Evolutionary conservation across 257 asterid genomes (phyloP).

Genomic region (Striga asiatica): DNA sequence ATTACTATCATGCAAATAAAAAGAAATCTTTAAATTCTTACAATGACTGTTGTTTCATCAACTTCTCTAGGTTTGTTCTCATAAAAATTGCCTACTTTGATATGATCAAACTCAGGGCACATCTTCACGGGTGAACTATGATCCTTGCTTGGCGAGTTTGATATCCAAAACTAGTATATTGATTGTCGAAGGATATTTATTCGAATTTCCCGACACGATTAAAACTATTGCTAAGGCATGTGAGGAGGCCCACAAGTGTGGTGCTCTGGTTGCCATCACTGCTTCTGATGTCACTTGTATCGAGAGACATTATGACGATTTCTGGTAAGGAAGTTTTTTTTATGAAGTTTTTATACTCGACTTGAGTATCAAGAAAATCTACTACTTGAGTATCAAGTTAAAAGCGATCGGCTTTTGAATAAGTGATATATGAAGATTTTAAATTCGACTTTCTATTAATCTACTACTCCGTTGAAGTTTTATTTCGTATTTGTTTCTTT

Average conservation of each 20-base stretch:
- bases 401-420: too few species aligned
- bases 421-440: too few species aligned
- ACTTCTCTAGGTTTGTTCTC: background rate
- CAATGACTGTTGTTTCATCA: background rate
- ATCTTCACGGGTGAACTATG: constrained; percentile 64
- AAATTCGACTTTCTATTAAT: too few species aligned
- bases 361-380: too few species aligned
- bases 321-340: constrained; percentile 50
- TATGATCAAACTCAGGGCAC: constrained; percentile 80
- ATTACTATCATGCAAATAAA: background rate
- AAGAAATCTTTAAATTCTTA: background rate
- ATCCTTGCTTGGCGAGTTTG: constrained; percentile 62
- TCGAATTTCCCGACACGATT: constrained; percentile 90
- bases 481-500: too few species aligned
- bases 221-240: constrained; percentile 77
- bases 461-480: too few species aligned
- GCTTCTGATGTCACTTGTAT: constrained; percentile 94
- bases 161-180: constrained; percentile 71
- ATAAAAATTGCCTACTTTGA: constrained; percentile 1
- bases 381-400: too few species aligned
- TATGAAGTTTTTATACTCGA: too few species aligned
- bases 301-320: constrained; percentile 83
- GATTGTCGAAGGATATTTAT: constrained; percentile 85
- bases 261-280: constrained; percentile 91
- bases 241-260: constrained; percentile 71